Evolutionary conservation across 2,329 filamentous ascomycete species (phyloP).

Genomic region (Cladosporium sp.): DNA sequence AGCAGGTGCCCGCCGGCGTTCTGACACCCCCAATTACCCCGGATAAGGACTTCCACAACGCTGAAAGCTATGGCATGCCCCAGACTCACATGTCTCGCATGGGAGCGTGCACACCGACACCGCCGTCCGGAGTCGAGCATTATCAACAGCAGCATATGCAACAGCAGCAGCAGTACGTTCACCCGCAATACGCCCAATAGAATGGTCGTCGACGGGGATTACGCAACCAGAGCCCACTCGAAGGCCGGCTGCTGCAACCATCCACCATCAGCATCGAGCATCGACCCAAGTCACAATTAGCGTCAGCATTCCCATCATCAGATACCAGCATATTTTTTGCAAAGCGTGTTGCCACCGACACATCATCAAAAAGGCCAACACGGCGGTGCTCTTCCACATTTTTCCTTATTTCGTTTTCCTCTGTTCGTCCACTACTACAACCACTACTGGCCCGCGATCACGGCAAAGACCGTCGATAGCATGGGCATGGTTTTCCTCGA

Average conservation of each 20-base stretch:
- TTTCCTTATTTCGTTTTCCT: slow-evolving; percentile 11
- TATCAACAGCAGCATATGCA: slow-evolving; percentile 30
- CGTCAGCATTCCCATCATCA: slow-evolving; percentile 19
- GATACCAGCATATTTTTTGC: slow-evolving; percentile 20
- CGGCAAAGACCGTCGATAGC: slow-evolving; percentile 5
- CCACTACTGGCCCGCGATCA: background rate
- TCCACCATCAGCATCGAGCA: slow-evolving; percentile 14
- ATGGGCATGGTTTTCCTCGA: slow-evolving; percentile 2
- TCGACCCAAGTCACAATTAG: slow-evolving; percentile 16
- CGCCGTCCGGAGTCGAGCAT: slow-evolving; percentile 36
- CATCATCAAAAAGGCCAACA: slow-evolving; percentile 7
- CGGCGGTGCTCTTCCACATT: background rate
- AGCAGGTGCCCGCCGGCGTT: slow-evolving; percentile 71
- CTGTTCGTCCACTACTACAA: background rate
- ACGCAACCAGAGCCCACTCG: slow-evolving; percentile 1
- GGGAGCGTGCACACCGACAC: slow-evolving; percentile 35
- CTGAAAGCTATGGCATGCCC: slow-evolving; percentile 29
- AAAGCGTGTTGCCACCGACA: slow-evolving; percentile 13
- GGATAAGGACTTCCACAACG: slow-evolving; percentile 52
- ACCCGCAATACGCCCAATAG: slow-evolving; percentile 36
- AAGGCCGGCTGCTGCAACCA: slow-evolving; percentile 3
- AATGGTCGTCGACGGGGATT: slow-evolving; percentile 5
- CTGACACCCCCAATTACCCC: slow-evolving; percentile 85
- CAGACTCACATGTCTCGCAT: slow-evolving; percentile 32
- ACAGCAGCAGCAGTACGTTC: slow-evolving; percentile 27